Base-by-base conservation (phyloP, 73 alveolate genomes). In the Paramecium bursaria region DNA sequence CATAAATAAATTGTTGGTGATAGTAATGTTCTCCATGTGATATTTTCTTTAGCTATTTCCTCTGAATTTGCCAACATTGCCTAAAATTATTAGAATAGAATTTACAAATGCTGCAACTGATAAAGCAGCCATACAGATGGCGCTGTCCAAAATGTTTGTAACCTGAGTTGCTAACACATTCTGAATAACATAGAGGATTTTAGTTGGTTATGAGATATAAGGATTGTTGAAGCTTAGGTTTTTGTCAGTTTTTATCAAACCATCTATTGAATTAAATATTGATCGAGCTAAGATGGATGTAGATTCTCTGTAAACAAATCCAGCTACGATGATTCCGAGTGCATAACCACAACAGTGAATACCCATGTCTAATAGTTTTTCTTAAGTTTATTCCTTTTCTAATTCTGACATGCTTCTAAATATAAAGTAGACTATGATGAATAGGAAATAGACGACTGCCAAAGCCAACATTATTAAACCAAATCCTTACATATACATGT, bases 1-100 rank as follows among this genome's bases (percentile, higher is more conserved):
- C 82, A 67, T 21, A 67, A 67, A 42, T 67, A 67, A n/a, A 67
- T 21, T 35, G 82, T 67, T 31, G 82, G 82, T 31, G 82, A 53
- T 15, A 67, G 33, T 19, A 67, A 67, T 3, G 60, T 25, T 42
- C 44, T 67, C 82, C 82, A 67, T 3, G 82, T 67, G 7, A 67
- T 67, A 67, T 67, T 42, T 67, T 67, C 82, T 42, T 67, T 67
- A 1, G 82, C 53, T 39, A 67, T 47, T 67, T 67, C 82, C 44
- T 31, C 82, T 19, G 82, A 67, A 14, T 67, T 42, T 2, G 82
- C 17, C n/a, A 67, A 67, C 21, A 67, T 31, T n/a, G n/a, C n/a
- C n/a, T n/a, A n/a, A n/a, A n/a, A n/a, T n/a, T n/a, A n/a, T n/a
- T n/a, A n/a, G n/a, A n/a, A n/a, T n/a, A n/a, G n/a, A n/a, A n/a